Evolutionary conservation across 2,329 filamentous ascomycete genomes (phyloP).

Genomic region (Neurospora sp.): DNA sequence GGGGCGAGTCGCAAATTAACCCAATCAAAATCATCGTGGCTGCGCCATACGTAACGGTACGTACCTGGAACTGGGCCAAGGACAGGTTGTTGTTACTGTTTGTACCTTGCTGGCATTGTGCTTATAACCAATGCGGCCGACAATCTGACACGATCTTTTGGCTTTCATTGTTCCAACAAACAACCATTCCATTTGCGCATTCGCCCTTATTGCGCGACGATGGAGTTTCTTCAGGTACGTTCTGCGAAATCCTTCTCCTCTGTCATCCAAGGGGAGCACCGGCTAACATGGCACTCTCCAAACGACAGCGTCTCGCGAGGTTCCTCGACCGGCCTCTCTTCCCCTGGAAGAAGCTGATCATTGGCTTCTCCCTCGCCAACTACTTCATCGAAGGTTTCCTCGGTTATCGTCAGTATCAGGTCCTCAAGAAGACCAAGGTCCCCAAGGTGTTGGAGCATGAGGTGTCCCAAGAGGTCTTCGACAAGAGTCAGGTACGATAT

Average conservation of each 20-base stretch:
- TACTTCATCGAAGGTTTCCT: conserved; percentile 86
- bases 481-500: conserved; percentile 61
- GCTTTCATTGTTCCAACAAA: not conserved
- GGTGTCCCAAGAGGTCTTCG: conserved; percentile 80
- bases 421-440: conserved; percentile 68
- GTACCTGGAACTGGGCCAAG: conserved; percentile 6
- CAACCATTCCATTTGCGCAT: not conserved
- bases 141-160: not conserved
- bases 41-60: not conserved
- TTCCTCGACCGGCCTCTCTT: conserved; percentile 86
- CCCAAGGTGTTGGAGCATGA: conserved; percentile 84
- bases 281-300: not conserved
- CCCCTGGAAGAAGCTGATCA: conserved; percentile 94
- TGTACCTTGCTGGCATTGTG: not conserved
- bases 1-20: not conserved
- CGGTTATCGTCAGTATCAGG: conserved; percentile 78
- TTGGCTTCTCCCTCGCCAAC: conserved; percentile 88
- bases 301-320: conserved; percentile 58
- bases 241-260: not conserved
- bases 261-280: not conserved
- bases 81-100: conserved; percentile 16
- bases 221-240: conserved; percentile 38
- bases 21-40: not conserved
- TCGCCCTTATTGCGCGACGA: conserved; percentile 19
- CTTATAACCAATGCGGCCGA: not conserved